Evolutionary conservation across 2,329 filamentous ascomycete genomes (phyloP).

Genomic region (Macrophomina tecta): DNA sequence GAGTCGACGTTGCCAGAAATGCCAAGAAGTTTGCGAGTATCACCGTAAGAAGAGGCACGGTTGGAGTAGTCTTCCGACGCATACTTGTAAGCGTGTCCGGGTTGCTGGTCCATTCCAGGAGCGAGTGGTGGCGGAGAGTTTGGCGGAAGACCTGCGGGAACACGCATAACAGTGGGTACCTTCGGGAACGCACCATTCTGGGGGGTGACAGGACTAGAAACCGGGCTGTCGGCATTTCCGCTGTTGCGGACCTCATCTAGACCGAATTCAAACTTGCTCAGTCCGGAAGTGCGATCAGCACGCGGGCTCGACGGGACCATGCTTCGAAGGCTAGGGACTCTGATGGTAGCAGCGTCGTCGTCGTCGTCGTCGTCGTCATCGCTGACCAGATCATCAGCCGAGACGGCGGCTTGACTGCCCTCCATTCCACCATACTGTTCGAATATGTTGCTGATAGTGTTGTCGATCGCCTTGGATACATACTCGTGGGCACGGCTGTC

Average conservation of each 20-base stretch:
- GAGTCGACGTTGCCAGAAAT: slow-evolving; percentile 10
- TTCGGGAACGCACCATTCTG: slow-evolving; percentile 25
- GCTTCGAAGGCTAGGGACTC: slow-evolving; percentile 3
- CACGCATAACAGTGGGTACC: slow-evolving; percentile 28
- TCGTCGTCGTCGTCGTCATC: slow-evolving; percentile 17
- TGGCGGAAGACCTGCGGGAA: slow-evolving; percentile 35
- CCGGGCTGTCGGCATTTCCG: slow-evolving; percentile 12
- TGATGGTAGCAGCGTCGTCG: slow-evolving; percentile 1
- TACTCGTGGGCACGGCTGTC: slow-evolving; percentile 26
- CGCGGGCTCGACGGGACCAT: slow-evolving; percentile 15
- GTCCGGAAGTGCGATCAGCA: slow-evolving; percentile 25
- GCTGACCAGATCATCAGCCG: not conserved
- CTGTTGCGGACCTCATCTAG: slow-evolving; percentile 23
- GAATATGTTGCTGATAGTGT: slow-evolving; percentile 26
- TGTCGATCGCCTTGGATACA: slow-evolving; percentile 8
- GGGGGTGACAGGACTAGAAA: not conserved
- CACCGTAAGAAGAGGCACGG: slow-evolving; percentile 23
- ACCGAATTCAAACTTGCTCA: slow-evolving; percentile 39
- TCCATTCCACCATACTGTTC: slow-evolving; percentile 19
- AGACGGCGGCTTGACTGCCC: not conserved
- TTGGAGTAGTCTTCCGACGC: slow-evolving; percentile 6
- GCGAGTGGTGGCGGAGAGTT: slow-evolving; percentile 37
- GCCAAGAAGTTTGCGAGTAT: slow-evolving; percentile 23
- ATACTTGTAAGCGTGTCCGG: slow-evolving; percentile 27
- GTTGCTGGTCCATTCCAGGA: slow-evolving; percentile 36